These are phyloP conservation scores for Aspergillus piperis DNA, from an alignment of 2,329 filamentous ascomycete genomes.

Conservation along the genomic window DNA sequence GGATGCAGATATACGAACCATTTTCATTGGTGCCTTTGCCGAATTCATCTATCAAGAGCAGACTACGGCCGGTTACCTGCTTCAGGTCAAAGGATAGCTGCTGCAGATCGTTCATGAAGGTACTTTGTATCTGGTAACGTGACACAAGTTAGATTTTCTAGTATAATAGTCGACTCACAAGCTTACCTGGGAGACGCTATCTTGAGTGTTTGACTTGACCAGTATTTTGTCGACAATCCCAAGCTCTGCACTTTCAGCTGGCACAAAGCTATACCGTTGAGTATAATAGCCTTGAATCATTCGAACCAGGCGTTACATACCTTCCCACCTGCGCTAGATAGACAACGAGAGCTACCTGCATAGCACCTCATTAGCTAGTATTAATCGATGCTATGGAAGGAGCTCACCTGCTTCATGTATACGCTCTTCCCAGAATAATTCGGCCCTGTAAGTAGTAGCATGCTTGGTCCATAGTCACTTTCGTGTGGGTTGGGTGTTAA, in stretches of 20 bases:
- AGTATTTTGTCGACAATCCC: slow-evolving; percentile 92
- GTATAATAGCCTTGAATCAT: neutral
- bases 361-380: slow-evolving; percentile 8
- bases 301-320: slow-evolving; percentile 27
- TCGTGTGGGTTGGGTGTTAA: slow-evolving; percentile 3
- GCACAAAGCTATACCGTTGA: slow-evolving; percentile 68
- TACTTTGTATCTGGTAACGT: slow-evolving; percentile 56
- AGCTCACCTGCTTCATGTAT: slow-evolving; percentile 77
- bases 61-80: slow-evolving; percentile 71
- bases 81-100: slow-evolving; percentile 78
- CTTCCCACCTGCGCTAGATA: slow-evolving; percentile 87
- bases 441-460: slow-evolving; percentile 83
- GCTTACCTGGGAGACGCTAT: slow-evolving; percentile 61
- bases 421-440: slow-evolving; percentile 98
- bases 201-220: slow-evolving; percentile 76
- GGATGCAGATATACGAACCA: slow-evolving; percentile 33
- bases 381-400: neutral
- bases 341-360: slow-evolving; percentile 73
- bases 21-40: slow-evolving; percentile 67
- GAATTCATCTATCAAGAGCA: slow-evolving; percentile 93
- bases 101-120: slow-evolving; percentile 80
- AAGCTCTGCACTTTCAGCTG: slow-evolving; percentile 72
- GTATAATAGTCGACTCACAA: neutral
- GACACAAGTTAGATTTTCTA: neutral
- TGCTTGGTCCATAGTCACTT: slow-evolving; percentile 54